A percentile compares a stretch with the other conserved stretches of the same genome.
Conservation (phyloP, 1,139 yeast species). For the Lodderomyces theae region DNA sequence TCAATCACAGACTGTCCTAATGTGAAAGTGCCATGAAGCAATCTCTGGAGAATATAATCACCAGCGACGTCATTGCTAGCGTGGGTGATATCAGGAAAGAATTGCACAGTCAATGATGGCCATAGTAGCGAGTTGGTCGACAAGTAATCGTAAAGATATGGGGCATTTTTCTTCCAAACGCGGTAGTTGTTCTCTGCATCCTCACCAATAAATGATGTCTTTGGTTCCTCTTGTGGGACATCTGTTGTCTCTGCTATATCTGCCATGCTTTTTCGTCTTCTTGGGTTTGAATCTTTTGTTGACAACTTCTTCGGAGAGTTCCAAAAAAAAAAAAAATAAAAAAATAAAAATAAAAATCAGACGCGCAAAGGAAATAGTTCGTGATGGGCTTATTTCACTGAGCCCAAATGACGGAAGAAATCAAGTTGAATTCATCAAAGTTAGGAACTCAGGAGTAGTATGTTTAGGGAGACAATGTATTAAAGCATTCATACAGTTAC, state of each 20-base stretch:
- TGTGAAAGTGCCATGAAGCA: constrained; percentile 43
- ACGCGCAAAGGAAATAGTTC: neutral
- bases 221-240: constrained; percentile 7
- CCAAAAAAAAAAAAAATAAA: no score
- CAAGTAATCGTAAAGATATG: constrained; percentile 49
- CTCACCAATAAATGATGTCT: constrained; percentile 21
- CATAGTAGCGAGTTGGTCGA: constrained; percentile 50
- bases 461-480: constrained; percentile 21
- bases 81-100: constrained; percentile 50
- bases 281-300: no score
- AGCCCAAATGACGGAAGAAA: constrained; percentile 41
- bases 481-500: neutral
- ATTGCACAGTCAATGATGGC: constrained; percentile 56
- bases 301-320: no score
- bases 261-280: neutral
- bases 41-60: constrained; percentile 27
- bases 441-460: constrained; percentile 77
- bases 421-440: constrained; percentile 64
- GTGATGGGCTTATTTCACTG: neutral
- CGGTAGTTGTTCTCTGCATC: constrained; percentile 36
- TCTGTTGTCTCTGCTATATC: neutral
- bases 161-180: constrained; percentile 56
- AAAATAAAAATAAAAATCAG: neutral
- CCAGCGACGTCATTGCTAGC: constrained; percentile 17
- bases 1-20: constrained; percentile 41